These are phyloP conservation scores for Lophium mytilinum DNA, from an alignment of 495 filamentous ascomycete genomes.

Conservation along the genomic window DNA sequence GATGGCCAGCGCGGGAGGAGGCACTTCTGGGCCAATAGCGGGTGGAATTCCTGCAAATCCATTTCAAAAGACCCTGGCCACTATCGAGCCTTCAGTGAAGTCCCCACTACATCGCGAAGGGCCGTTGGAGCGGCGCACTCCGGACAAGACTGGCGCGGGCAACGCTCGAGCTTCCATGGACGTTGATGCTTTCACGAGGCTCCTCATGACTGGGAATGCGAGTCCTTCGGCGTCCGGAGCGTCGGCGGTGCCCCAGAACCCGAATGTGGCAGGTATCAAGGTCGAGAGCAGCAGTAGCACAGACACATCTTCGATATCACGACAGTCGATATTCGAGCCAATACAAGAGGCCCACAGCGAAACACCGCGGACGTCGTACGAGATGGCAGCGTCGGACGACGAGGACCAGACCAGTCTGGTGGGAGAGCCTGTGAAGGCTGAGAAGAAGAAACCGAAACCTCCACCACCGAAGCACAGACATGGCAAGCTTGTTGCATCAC, in stretches of 20 bases:
- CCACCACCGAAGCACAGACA: constrained; percentile 29
- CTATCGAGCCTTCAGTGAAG: constrained; percentile 23
- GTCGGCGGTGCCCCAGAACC: constrained; percentile 1
- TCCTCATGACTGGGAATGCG: constrained; percentile 32
- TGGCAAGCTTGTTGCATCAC: constrained; percentile 22
- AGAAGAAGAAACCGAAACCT: constrained; percentile 25
- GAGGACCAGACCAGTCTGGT: constrained; percentile 27
- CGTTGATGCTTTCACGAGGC: constrained; percentile 34
- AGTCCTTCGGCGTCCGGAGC: constrained; percentile 14
- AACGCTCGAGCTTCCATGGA: constrained; percentile 22
- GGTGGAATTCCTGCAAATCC: constrained; percentile 21
- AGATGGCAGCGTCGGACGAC: constrained; percentile 25
- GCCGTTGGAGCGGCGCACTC: background rate
- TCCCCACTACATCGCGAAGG: constrained; percentile 3
- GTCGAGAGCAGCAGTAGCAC: constrained; percentile 34
- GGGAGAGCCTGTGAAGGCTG: constrained; percentile 12
- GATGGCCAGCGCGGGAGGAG: constrained; percentile 9
- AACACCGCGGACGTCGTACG: constrained; percentile 31
- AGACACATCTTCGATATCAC: constrained; percentile 33
- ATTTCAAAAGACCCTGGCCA: constrained; percentile 31
- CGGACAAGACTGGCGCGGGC: constrained; percentile 6
- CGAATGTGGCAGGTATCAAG: background rate
- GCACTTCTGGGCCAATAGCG: background rate
- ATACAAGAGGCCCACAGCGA: constrained; percentile 27
- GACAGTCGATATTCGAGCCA: constrained; percentile 33